Percentiles rank a stretch among this genome's conserved stretches.
phyloP scores from a whole-genome alignment of 2,329 filamentous ascomycete genomes.

The Dryadomyces sulphureus region DNA sequence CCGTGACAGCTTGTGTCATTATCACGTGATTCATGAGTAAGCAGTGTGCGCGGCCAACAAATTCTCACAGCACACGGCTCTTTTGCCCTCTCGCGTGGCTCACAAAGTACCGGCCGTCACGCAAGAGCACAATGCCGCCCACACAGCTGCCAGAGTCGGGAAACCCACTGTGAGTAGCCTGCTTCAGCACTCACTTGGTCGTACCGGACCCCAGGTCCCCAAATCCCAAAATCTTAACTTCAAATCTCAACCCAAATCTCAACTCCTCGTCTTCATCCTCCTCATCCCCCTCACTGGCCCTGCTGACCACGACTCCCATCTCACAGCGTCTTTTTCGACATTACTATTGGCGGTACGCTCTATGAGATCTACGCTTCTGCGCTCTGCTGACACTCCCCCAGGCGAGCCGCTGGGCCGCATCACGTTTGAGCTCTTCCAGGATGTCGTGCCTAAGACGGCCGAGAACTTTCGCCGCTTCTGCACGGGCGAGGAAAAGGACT shows the following conservation, averaged over 20 bases:
- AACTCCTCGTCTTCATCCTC: too few relatives aligned
- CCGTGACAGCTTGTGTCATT: too few relatives aligned
- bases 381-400: constrained; percentile 19
- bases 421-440: constrained; percentile 79
- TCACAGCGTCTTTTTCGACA: constrained; percentile 19
- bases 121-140: constrained; percentile 20
- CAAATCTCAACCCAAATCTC: too few relatives aligned
- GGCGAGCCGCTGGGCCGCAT: constrained; percentile 77
- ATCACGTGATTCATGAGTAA: too few relatives aligned
- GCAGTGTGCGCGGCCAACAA: too few relatives aligned
- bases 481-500: constrained; percentile 78
- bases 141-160: constrained; percentile 30
- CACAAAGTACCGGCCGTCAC: too few relatives aligned
- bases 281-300: too few relatives aligned
- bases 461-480: constrained; percentile 98
- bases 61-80: too few relatives aligned
- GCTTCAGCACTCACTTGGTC: too few relatives aligned
- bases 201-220: too few relatives aligned
- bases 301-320: constrained; percentile 16
- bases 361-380: neutral
- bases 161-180: constrained; percentile 29
- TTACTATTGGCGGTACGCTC: constrained; percentile 53
- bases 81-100: too few relatives aligned
- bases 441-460: constrained; percentile 72
- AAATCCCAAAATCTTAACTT: too few relatives aligned